Conservation (phyloP, 208 protist genomes). For the Naegleria lovaniensis region DNA sequence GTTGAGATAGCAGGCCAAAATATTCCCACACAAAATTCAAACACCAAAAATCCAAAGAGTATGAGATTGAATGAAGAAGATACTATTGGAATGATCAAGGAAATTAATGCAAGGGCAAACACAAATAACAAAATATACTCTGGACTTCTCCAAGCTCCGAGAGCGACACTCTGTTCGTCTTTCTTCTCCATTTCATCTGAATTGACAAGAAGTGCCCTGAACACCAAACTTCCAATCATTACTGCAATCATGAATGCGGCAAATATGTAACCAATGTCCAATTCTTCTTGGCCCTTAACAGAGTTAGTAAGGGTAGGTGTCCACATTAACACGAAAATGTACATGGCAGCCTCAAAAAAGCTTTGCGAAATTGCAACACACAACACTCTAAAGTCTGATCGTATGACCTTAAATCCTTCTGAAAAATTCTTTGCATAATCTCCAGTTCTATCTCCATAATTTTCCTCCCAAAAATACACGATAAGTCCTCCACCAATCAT, state of each 20-base stretch:
- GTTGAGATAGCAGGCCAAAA: slow-evolving; percentile 46
- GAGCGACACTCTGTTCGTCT: background rate
- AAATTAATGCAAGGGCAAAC: background rate
- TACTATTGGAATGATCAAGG: background rate
- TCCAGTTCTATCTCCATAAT: slow-evolving; percentile 56
- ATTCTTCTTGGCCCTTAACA: background rate
- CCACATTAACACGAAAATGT: slow-evolving; percentile 79
- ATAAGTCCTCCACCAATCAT: slow-evolving; percentile 34
- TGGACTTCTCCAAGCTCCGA: background rate
- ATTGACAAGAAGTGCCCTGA: background rate
- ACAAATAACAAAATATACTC: background rate
- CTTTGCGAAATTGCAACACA: slow-evolving; percentile 57
- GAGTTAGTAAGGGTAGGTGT: slow-evolving; percentile 58
- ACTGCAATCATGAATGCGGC: slow-evolving; percentile 59
- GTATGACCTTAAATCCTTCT: slow-evolving; percentile 29
- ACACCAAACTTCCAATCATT: slow-evolving; percentile 29
- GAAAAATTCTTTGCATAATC: slow-evolving; percentile 30
- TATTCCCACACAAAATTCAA: slow-evolving; percentile 43
- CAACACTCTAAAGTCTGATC: slow-evolving; percentile 38
- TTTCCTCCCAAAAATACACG: slow-evolving; percentile 57
- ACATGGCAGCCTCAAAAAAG: slow-evolving; percentile 74
- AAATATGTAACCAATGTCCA: slow-evolving; percentile 59
- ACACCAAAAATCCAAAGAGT: slow-evolving; percentile 36
- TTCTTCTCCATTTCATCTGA: background rate
- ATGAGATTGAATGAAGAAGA: background rate